phyloP scores from a whole-genome alignment of 139 green algal species.

The Edaphochlamys debaryana region DNA sequence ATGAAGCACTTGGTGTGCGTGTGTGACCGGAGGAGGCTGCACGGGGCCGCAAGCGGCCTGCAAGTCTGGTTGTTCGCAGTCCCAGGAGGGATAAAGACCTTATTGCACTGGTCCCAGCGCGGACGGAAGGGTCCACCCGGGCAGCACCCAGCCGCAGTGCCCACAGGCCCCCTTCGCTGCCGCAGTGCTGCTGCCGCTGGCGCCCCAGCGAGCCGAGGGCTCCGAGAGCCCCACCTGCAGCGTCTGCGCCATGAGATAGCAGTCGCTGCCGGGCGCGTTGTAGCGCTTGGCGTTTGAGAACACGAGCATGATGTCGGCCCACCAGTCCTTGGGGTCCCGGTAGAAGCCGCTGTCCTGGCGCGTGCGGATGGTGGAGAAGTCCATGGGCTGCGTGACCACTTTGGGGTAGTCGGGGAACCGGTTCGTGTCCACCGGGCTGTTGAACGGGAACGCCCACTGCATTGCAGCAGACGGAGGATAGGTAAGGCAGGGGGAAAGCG shows the following conservation, averaged over 20 bases:
- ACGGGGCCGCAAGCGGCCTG: too few relatives aligned
- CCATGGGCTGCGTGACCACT: slow-evolving; percentile 77
- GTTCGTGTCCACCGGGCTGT: slow-evolving; percentile 79
- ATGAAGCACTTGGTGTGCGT: too few relatives aligned
- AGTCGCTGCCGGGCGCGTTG: slow-evolving; percentile 85
- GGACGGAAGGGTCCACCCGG: too few relatives aligned
- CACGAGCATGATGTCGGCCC: slow-evolving; percentile 70
- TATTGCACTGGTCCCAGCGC: too few relatives aligned
- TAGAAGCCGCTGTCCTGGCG: slow-evolving; percentile 71
- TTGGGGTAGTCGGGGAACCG: slow-evolving; percentile 81
- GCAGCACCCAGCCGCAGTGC: too few relatives aligned
- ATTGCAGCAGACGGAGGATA: background rate
- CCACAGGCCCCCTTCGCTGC: too few relatives aligned
- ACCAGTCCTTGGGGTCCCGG: slow-evolving; percentile 69
- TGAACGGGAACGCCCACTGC: slow-evolving; percentile 89
- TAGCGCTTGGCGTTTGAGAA: slow-evolving; percentile 88
- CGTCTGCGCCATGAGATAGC: slow-evolving; percentile 84
- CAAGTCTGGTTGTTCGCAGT: too few relatives aligned
- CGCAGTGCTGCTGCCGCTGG: too few relatives aligned
- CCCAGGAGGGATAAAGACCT: too few relatives aligned
- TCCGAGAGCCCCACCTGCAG: slow-evolving; percentile 64
- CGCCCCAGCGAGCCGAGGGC: too few relatives aligned
- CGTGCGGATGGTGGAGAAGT: slow-evolving; percentile 81
- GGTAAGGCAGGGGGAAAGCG: too few relatives aligned
- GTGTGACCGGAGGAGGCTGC: too few relatives aligned